A percentile compares a stretch with the other conserved stretches of the same genome.
These are phyloP conservation scores for Priceomyces castillae DNA, from an alignment of 805 yeast species.

Conservation along the genomic window DNA sequence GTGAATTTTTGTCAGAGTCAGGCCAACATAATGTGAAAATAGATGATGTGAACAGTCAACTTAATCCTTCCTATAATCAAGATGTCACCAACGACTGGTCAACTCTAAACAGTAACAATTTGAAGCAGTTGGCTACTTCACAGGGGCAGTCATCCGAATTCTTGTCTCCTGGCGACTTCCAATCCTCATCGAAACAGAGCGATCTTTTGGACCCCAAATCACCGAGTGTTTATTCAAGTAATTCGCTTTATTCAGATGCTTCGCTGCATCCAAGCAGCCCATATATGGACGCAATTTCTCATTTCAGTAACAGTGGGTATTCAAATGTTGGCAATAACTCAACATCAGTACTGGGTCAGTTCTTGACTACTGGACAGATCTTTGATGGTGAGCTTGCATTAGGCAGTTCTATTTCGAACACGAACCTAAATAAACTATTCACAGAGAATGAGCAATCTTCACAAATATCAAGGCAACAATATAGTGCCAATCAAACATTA, in stretches of 20 bases:
- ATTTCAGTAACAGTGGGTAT: constrained; percentile 20
- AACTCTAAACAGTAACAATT: background rate
- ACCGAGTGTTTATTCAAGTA: constrained; percentile 17
- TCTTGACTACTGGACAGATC: constrained; percentile 1
- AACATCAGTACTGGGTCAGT: constrained; percentile 3
- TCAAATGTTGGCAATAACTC: constrained; percentile 10
- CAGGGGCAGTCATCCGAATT: constrained; percentile 9
- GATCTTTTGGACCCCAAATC: constrained; percentile 17
- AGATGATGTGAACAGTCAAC: background rate
- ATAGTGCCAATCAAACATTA: background rate
- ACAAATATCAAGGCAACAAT: background rate
- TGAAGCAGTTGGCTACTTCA: background rate
- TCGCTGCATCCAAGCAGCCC: constrained; percentile 38
- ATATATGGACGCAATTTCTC: constrained; percentile 35
- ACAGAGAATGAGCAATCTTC: background rate
- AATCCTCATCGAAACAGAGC: constrained; percentile 6
- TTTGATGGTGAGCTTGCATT: constrained; percentile 37
- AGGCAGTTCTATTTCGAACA: constrained; percentile 38
- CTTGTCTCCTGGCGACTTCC: constrained; percentile 15
- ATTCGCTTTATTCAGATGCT: constrained; percentile 34
- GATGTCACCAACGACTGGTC: background rate
- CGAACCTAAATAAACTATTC: constrained; percentile 23
- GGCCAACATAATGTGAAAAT: background rate
- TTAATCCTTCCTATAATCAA: background rate
- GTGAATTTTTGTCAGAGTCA: background rate